Percentiles rank a stretch among this genome's conserved stretches.
phyloP scores from a whole-genome alignment of 495 filamentous ascomycete species.

The Aspergillus steynii region DNA sequence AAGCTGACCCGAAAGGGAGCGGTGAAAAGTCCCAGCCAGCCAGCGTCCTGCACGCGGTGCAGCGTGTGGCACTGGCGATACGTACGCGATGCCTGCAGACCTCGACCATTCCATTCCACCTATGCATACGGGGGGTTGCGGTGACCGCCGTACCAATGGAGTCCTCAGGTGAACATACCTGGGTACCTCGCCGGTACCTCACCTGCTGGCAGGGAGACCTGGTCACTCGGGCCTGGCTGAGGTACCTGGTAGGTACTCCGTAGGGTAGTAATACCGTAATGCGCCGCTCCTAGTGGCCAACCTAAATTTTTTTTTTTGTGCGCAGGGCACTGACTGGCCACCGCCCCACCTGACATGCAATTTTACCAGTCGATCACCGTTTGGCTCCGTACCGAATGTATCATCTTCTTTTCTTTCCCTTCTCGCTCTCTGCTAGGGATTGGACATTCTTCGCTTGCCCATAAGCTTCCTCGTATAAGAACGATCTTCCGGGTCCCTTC shows the following conservation, averaged over 20 bases:
- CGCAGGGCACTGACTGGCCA: slow-evolving; percentile 5
- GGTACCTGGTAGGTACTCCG: neutral
- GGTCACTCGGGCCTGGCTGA: no score
- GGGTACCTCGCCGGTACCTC: no score
- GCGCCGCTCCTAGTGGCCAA: neutral
- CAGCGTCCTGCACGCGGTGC: neutral
- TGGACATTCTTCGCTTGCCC: neutral
- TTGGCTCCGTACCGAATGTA: neutral
- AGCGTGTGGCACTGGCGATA: no score
- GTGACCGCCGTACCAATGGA: no score
- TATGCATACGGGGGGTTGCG: no score
- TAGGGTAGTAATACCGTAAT: neutral
- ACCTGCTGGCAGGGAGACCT: no score
- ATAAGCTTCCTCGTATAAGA: neutral
- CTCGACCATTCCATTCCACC: neutral
- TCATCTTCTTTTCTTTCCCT: slow-evolving; percentile 1
- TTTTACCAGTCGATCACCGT: slow-evolving; percentile 16
- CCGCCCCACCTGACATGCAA: slow-evolving; percentile 18
- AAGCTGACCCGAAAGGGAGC: neutral
- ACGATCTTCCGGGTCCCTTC: neutral
- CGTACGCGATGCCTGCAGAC: no score
- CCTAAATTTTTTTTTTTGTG: slow-evolving; percentile 16
- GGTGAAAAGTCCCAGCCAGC: neutral
- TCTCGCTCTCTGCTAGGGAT: neutral
- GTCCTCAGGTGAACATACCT: no score